Base-by-base conservation (phyloP, 495 filamentous ascomycete species). In the Aspergillus ostianus region DNA sequence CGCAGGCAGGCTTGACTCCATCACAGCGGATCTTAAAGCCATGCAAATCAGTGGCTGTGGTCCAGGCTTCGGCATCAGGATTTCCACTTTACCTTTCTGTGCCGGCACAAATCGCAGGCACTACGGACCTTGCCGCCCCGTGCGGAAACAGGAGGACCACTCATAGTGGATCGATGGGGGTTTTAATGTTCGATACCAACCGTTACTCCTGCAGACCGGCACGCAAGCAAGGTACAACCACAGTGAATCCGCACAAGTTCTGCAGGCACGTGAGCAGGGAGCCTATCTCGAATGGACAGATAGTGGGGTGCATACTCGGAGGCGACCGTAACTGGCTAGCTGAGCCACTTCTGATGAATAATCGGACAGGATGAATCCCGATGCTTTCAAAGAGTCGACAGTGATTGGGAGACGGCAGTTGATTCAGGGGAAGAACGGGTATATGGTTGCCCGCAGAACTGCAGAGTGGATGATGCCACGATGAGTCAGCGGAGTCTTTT, bases 21-120 rank as follows among this genome's bases (percentile, higher is more conserved):
- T 73, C 68, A 55, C 70, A 73, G 19, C 65, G 64, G 46, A 73
- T 69, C 70, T 73, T 45, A 32, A 1, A 3, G 8, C 15, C 20
- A n/a, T n/a, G 20, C 51, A 36, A 26, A 36, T 10, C 20, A 18
- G n/a, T 10, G 30, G 52, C 27, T 26, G 41, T 47, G 17, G 27
- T 26, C n/a, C 13, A 4, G 17, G 18, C 44, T 26, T 50, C 30
- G 10, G 13, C 49, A 36, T 60, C 1, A 51, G 13, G 53, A 17
- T 17, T 27, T 20, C 53, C 12, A 20, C 48, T 4, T 10, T 61
- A 70, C 67, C 62, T 64, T 70, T 50, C 62, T 51, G 19, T 58
- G 30, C 26, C 67, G 67, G 48, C 67, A 70, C 62, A 53, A 30
- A 36, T 53, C 51, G 29, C 51, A 53, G 10, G 51, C 51, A 4